phyloP scores from a whole-genome alignment of 306 rosid species.

The Rubus parviflorus region DNA sequence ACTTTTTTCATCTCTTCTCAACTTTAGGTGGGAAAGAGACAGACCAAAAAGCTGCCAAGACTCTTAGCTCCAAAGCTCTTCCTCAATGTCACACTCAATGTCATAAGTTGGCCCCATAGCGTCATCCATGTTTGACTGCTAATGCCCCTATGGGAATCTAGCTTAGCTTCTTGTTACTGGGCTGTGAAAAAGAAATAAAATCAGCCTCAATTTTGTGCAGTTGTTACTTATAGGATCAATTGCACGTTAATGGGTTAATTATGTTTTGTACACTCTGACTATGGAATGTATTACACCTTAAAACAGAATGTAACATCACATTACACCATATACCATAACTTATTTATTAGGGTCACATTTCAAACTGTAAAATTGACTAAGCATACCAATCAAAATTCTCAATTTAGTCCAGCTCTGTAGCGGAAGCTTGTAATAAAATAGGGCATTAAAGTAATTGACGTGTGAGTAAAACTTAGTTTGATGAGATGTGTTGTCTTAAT shows the following conservation, averaged over 20 bases:
- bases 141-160: slow-evolving; percentile 29
- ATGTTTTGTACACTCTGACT: background rate
- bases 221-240: background rate
- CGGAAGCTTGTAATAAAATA: no score
- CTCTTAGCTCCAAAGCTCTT: slow-evolving; percentile 27
- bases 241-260: background rate
- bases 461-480: no score
- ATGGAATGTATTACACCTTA: background rate
- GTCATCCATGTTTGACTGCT: slow-evolving; percentile 46
- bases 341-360: background rate
- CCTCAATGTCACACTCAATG: slow-evolving; percentile 31
- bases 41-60: slow-evolving; percentile 43
- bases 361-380: no score
- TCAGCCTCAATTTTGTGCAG: no score
- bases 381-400: no score
- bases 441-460: no score
- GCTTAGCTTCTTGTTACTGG: background rate
- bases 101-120: slow-evolving; percentile 39
- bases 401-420: no score
- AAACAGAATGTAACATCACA: background rate
- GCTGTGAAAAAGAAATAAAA: background rate
- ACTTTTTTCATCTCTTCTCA: slow-evolving; percentile 1
- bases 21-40: slow-evolving; percentile 47
- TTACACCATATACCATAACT: background rate
- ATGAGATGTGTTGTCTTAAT: no score